Conservation (phyloP, 2,329 filamentous ascomycete species). For the Magnaporthiopsis incrustans region DNA sequence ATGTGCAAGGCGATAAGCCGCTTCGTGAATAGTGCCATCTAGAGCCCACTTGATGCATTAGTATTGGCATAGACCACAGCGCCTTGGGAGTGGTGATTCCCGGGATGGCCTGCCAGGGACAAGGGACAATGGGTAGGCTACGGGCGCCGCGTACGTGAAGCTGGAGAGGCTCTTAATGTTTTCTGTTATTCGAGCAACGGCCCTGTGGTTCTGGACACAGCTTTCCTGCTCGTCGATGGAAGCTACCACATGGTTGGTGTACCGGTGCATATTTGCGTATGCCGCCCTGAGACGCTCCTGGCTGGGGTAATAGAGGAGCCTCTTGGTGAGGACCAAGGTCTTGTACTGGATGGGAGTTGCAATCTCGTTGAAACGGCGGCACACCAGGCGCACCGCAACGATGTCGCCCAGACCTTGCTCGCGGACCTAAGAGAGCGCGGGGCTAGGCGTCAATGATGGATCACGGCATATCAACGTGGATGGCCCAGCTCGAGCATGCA, state of each 20-base stretch:
- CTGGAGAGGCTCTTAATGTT: not conserved
- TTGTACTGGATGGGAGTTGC: constrained; percentile 6
- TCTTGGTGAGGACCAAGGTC: constrained; percentile 2
- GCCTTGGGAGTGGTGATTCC: too few relatives aligned
- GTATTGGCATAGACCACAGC: too few relatives aligned
- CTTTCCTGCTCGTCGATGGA: constrained; percentile 2
- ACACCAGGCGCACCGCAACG: constrained; percentile 3
- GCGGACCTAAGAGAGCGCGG: not conserved
- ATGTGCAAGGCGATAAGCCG: not conserved
- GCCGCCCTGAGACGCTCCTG: not conserved
- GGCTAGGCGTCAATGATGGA: too few relatives aligned
- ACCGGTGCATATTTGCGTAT: constrained; percentile 1
- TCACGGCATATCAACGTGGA: not conserved
- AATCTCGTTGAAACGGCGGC: constrained; percentile 5
- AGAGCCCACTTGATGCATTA: too few relatives aligned
- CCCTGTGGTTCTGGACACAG: constrained; percentile 2
- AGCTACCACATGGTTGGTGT: constrained; percentile 5
- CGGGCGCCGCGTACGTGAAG: constrained; percentile 2
- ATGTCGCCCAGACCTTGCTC: not conserved
- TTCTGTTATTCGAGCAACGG: not conserved
- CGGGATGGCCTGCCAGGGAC: too few relatives aligned
- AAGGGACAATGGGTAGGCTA: too few relatives aligned
- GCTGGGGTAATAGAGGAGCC: not conserved
- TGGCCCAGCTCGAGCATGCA: not conserved
- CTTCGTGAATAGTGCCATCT: constrained; percentile 5